A percentile compares a stretch with the other conserved stretches of the same genome.
These are phyloP conservation scores for Fusarium nurragi DNA, from an alignment of 2,329 filamentous ascomycete species.

Conservation along the genomic window DNA sequence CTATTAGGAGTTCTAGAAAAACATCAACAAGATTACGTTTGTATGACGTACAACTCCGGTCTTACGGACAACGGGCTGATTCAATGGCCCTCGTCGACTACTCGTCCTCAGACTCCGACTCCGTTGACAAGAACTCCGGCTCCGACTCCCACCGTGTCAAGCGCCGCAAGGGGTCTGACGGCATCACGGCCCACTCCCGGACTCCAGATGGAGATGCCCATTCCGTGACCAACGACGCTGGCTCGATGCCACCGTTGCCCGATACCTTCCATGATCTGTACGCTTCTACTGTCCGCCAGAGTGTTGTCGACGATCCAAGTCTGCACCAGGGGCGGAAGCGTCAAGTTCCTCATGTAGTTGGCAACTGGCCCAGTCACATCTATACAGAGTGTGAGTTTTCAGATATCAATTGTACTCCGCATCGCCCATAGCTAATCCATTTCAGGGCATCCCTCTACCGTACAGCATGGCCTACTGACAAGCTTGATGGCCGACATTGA, in stretches of 20 bases:
- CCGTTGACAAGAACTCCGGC: conserved; percentile 38
- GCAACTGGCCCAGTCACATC: conserved; percentile 92
- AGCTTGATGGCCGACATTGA: conserved; percentile 54
- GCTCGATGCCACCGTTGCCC: conserved; percentile 76
- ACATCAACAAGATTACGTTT: background rate
- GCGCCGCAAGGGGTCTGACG: conserved; percentile 48
- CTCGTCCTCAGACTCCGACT: conserved; percentile 42
- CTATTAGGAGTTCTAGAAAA: background rate
- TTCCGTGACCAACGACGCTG: conserved; percentile 3
- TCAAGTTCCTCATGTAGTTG: conserved; percentile 82
- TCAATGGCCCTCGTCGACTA: conserved; percentile 74
- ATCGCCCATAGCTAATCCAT: background rate
- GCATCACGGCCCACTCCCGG: conserved; percentile 29
- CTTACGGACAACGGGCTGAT: background rate
- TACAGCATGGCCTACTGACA: conserved; percentile 59
- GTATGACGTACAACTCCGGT: conserved; percentile 6
- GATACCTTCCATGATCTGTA: conserved; percentile 88
- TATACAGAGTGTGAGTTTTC: conserved; percentile 85
- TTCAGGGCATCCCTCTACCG: conserved; percentile 63
- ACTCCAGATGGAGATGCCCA: conserved; percentile 2
- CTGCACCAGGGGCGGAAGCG: conserved; percentile 88
- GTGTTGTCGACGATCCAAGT: conserved; percentile 81
- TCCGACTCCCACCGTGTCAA: conserved; percentile 47
- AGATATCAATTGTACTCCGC: background rate
- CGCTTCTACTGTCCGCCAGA: conserved; percentile 79